Evolutionary conservation across 805 yeast genomes (phyloP).

Genomic region (Allodekkera sacchari): DNA sequence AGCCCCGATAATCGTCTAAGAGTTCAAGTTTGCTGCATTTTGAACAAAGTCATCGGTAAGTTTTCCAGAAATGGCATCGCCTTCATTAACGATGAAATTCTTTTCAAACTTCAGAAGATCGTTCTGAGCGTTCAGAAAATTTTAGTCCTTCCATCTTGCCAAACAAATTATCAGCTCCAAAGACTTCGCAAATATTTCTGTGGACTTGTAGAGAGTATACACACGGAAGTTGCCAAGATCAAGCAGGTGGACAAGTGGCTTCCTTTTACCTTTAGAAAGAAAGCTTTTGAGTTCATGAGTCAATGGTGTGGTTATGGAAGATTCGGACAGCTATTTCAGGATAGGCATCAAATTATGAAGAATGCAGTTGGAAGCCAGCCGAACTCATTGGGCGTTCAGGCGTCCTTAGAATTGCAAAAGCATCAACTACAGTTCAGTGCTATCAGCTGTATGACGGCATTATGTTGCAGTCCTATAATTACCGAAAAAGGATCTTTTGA

Average conservation of each 20-base stretch:
- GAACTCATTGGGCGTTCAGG: conserved; percentile 46
- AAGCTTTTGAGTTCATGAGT: conserved; percentile 72
- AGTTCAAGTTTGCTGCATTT: conserved; percentile 64
- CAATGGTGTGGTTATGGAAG: conserved; percentile 96
- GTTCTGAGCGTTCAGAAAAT: conserved; percentile 56
- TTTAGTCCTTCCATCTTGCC: conserved; percentile 43
- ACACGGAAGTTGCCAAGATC: conserved; percentile 40
- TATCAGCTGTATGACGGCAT: conserved; percentile 74
- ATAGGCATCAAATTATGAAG: conserved; percentile 55
- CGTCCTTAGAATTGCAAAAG: conserved; percentile 74
- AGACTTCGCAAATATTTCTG: conserved; percentile 76
- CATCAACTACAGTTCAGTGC: conserved; percentile 63
- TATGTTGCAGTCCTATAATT: conserved; percentile 68
- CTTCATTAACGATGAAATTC: conserved; percentile 59
- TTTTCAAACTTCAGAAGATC: conserved; percentile 53
- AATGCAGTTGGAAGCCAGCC: conserved; percentile 27
- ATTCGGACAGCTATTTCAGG: conserved; percentile 47
- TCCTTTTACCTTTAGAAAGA: conserved; percentile 80
- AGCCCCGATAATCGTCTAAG: conserved; percentile 40
- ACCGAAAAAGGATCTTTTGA: conserved; percentile 54
- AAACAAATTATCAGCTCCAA: conserved; percentile 63
- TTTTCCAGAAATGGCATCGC: conserved; percentile 45
- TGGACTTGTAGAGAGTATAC: conserved; percentile 71
- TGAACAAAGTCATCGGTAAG: conserved; percentile 59
- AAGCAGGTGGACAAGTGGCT: conserved; percentile 48